Conservation (phyloP, 208 protist genomes). For the Crithidia expoeki region DNA sequence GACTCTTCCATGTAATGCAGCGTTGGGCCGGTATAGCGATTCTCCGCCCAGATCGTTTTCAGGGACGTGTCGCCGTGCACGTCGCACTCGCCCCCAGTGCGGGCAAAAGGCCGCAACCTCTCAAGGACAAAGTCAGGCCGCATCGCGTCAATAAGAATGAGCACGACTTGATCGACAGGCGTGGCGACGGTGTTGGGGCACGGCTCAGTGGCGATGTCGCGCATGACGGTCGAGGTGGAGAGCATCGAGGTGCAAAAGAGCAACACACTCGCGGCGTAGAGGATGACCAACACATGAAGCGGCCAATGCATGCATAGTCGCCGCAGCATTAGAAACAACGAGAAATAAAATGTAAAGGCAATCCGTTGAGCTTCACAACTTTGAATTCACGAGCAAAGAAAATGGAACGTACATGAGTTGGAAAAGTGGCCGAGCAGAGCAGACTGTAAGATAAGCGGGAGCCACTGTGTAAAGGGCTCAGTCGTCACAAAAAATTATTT, state of each 20-base stretch:
- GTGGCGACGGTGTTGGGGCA: conserved; percentile 29
- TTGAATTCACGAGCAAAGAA: not conserved
- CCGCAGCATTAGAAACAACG: not conserved
- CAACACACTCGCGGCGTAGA: conserved; percentile 44
- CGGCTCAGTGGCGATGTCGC: conserved; percentile 28
- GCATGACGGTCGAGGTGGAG: conserved; percentile 45
- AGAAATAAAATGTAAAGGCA: too few species aligned
- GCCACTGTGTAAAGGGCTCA: too few species aligned
- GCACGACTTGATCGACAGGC: conserved; percentile 72
- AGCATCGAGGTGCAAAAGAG: conserved; percentile 71
- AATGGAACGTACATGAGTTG: not conserved
- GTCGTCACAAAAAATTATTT: too few species aligned
- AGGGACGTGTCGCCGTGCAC: conserved; percentile 9
- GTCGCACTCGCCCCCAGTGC: conserved; percentile 46
- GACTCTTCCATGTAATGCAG: conserved; percentile 65
- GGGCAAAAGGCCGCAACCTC: conserved; percentile 36
- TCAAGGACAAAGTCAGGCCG: conserved; percentile 72
- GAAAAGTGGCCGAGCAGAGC: too few species aligned
- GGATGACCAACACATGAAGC: conserved; percentile 26
- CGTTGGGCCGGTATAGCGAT: conserved; percentile 33
- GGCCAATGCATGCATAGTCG: conserved; percentile 21
- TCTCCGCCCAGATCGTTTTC: not conserved
- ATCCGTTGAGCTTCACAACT: not conserved
- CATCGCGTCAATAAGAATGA: conserved; percentile 75
- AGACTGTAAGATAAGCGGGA: too few species aligned